Base-by-base conservation (phyloP, 2,329 filamentous ascomycete genomes). In the Aspergillus carbonarius region DNA sequence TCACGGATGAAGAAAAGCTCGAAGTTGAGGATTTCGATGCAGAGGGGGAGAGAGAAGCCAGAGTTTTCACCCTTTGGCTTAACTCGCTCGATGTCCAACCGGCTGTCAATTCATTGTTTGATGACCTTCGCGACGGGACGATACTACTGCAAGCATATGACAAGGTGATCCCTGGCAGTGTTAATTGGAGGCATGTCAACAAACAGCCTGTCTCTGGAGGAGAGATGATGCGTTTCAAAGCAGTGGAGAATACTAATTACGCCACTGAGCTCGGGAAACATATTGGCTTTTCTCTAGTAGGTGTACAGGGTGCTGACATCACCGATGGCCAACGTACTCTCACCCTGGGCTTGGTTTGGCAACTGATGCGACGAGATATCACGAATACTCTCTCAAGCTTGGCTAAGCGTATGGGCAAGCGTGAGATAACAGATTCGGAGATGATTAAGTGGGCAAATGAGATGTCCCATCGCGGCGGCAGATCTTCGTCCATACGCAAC, bases 361-460 rank as follows among this genome's bases (percentile, higher is more conserved):
- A 99, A 78, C 83, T 99, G 58, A 99, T 99, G 95, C 89, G 95
- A 66, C 91, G 88, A 72, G 91, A 99, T 78, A 99, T 99, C 70
- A 93, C 93, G 25, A 84, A 92, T 66, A 99, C 95, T 0, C 83
- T 99, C 35, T 89, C 90, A 12, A 88, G 88, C 2, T 84, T 99
- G 18, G 95, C 95, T 0, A 88, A 95, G 72, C 90, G 92, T 59
- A 85, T 98, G 64, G 95, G 95, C 68, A 98, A 98, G 83, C 88
- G 90, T 65, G 95, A 99, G 76, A 96, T 99, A 61, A 92, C 91
- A 3, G 95, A 99, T 75, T 76, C 87, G 1, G 95, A 99, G 77
- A 99, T 99, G 95, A 92, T 99, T 51, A 87, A 87, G 72, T 99
- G 95, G 95, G 93, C 93, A 60, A 99, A 99, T 78, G 92, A 96